phyloP scores from a whole-genome alignment of 2,329 filamentous ascomycete species.

The Diaporthe australafricana region DNA sequence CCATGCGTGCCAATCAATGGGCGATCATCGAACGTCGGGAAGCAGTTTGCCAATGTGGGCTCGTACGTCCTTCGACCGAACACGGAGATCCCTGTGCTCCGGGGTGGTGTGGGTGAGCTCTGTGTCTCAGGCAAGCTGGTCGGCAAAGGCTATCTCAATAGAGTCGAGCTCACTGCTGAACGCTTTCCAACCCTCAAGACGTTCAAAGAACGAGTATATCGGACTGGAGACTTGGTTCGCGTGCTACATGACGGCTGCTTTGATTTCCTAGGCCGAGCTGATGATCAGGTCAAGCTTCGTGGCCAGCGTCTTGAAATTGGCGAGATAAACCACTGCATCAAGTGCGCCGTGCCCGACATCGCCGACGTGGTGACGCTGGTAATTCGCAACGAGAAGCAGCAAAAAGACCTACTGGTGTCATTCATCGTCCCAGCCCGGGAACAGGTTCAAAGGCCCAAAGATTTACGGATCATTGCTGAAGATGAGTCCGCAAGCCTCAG shows the following conservation, averaged over 20 bases:
- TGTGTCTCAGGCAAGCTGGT: slow-evolving; percentile 90
- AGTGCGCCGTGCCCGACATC: slow-evolving; percentile 65
- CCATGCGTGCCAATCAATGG: slow-evolving; percentile 82
- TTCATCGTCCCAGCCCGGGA: slow-evolving; percentile 66
- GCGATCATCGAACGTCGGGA: slow-evolving; percentile 88
- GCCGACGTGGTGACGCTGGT: slow-evolving; percentile 83
- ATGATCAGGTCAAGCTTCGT: slow-evolving; percentile 92
- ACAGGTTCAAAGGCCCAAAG: background rate
- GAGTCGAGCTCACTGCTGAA: slow-evolving; percentile 80
- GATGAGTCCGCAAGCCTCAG: slow-evolving; percentile 54
- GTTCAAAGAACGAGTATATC: slow-evolving; percentile 76
- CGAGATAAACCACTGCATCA: slow-evolving; percentile 89
- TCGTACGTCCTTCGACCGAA: slow-evolving; percentile 80
- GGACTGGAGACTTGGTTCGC: slow-evolving; percentile 89
- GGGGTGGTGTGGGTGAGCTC: slow-evolving; percentile 86
- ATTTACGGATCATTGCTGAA: slow-evolving; percentile 46
- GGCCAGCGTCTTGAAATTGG: slow-evolving; percentile 90
- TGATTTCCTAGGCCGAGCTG: slow-evolving; percentile 87
- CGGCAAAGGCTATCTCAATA: slow-evolving; percentile 88
- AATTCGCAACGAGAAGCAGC: slow-evolving; percentile 74
- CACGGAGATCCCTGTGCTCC: slow-evolving; percentile 77
- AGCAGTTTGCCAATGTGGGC: slow-evolving; percentile 88
- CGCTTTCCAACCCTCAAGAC: slow-evolving; percentile 75
- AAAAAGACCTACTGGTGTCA: slow-evolving; percentile 85
- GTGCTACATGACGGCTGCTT: slow-evolving; percentile 84